Evolutionary conservation across 805 yeast species (phyloP).

Genomic region (Kuraishia ogatae): DNA sequence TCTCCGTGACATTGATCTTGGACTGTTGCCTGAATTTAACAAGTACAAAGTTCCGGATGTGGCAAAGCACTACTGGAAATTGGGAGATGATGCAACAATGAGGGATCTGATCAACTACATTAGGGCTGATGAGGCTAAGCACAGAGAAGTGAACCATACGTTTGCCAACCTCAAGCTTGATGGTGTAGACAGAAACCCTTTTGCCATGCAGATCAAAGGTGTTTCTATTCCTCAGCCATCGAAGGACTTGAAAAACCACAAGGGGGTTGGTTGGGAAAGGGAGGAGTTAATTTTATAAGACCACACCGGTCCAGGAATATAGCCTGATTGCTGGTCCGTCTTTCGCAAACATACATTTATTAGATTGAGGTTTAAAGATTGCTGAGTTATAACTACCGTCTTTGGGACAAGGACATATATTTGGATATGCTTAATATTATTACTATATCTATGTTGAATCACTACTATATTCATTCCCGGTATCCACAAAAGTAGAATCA

Average conservation of each 20-base stretch:
- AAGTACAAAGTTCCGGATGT: slow-evolving; percentile 42
- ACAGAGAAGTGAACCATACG: slow-evolving; percentile 73
- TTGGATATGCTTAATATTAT: too few species aligned
- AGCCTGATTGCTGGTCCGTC: background rate
- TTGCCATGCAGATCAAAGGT: slow-evolving; percentile 35
- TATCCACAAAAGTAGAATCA: too few species aligned
- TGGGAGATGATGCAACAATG: slow-evolving; percentile 42
- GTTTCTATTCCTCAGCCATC: slow-evolving; percentile 19
- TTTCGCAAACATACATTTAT: background rate
- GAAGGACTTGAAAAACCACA: slow-evolving; percentile 14
- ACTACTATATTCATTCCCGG: too few species aligned
- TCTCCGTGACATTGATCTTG: slow-evolving; percentile 41
- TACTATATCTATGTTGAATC: too few species aligned
- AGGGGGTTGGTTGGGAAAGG: slow-evolving; percentile 25
- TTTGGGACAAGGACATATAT: too few species aligned
- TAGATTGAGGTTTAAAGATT: too few species aligned
- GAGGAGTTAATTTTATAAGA: slow-evolving; percentile 17
- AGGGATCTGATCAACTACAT: slow-evolving; percentile 51
- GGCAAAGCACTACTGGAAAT: slow-evolving; percentile 57
- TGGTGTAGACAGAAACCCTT: slow-evolving; percentile 56
- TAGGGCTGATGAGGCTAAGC: slow-evolving; percentile 74
- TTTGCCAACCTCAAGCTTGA: slow-evolving; percentile 48
- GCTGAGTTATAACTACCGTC: too few species aligned
- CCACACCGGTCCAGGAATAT: background rate
- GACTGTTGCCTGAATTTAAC: slow-evolving; percentile 40